Base-by-base conservation (phyloP, 78 protist species). In the Guillardia theta region DNA sequence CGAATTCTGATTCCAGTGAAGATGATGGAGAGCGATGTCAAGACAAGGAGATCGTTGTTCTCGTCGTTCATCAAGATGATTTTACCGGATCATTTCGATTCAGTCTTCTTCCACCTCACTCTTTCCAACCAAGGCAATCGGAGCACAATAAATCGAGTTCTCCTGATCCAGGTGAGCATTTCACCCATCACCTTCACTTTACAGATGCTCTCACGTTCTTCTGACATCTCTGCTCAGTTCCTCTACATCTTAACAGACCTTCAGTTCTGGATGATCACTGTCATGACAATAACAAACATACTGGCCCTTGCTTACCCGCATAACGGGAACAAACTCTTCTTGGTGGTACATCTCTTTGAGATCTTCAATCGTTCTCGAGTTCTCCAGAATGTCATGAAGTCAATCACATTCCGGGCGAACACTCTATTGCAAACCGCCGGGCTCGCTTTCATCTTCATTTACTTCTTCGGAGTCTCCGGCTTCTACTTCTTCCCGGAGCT, bases 351-450 rank as follows among this genome's bases (percentile, higher is more conserved):
- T 43, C 6, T 70, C n/a, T 43, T 70, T 24, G 83, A 70, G 83
- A 70, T 70, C 45, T 70, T 70, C 83, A 33, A 24, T 24, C 83
- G 36, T 43, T 70, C 83, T 12, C 45, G 33, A 36, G 83, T 70
- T 24, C 83, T 70, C 6, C 83, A 70, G 83, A 70, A 70, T 6
- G 83, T 70, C 41, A 70, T 70, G 83, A 24, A 43, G 45, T 70
- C 83, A 12, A 70, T 70, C 83, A 70, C 83, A 36, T 70, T 36
- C 83, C 83, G 83, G 46, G 83, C 46, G 8, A 70, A 33, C 41
- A 70, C 83, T 3, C 83, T 70, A 24, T 12, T 70, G 46, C 83
- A 70, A 43, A 94, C 95, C 1, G 88, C 88, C 8, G 58, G 78
- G 30, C 93, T 95, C 39, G 76, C 12, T 43, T 47, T 93, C 10